Base-by-base conservation (phyloP, 306 rosid genomes). In the Fragaria nilgerrensis region DNA sequence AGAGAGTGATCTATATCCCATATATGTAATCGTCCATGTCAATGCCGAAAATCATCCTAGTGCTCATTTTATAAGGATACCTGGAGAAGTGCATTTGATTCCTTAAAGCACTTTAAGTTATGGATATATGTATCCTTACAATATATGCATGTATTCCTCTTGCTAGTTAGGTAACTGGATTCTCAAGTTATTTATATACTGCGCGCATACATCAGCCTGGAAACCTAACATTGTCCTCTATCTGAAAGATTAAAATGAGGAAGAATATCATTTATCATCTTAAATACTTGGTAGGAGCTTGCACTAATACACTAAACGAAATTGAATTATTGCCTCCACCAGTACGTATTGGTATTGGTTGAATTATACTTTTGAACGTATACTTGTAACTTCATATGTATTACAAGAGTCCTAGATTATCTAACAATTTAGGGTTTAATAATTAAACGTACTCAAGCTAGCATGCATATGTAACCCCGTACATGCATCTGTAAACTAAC, bases 21-120 rank as follows among this genome's bases (percentile, higher is more conserved):
- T 65, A 19, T 65, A 19, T 62, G 68, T 15, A 27, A 62, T 62
- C 41, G n/a, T 65, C 70, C 70, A 65, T 16, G 32, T 25, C 32
- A 17, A 61, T 61, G n/a, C 10, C 16, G 25, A 12, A 62, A 25
- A 43, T 36, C 20, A 5, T 16, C 7, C 4, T 52, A 67, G 65
- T 52, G 75, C 53, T 41, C n/a, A 39, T 77, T 43, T 77, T 52
- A 53, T 16, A n/a, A 37, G 45, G 58, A 58, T 69, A 82, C 73
- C 66, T 85, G 39, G 68, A 50, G 73, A 82, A 76, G 74, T 85
- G 84, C 76, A 74, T 79, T 79, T 72, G 82, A 85, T 85, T 86
- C 89, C 87, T 68, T 72, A 32, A 81, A 72, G 64, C 86, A 77
- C 81, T 75, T 74, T 29, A 56, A 59, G 59, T 64, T 34, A 66